phyloP scores from a whole-genome alignment of 1,284 basidiomycete genomes.

The Ustilago loliicola region DNA sequence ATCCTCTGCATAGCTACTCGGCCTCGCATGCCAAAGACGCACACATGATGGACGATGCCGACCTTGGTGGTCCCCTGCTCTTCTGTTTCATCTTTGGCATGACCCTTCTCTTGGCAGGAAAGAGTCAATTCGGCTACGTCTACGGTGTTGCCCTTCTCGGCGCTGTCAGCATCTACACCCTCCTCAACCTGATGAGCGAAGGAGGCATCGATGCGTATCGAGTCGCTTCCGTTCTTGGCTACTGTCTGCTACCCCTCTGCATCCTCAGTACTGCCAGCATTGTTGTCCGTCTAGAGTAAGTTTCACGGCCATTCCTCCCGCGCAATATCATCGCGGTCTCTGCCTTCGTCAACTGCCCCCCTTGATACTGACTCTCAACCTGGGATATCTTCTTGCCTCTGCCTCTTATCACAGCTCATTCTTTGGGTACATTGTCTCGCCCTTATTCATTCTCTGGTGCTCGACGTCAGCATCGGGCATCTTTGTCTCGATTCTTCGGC shows the following conservation, averaged over 20 bases:
- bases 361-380: not conserved
- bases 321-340: not conserved
- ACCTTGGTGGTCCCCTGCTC: constrained; percentile 93
- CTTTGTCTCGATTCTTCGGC: constrained; percentile 67
- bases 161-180: constrained; percentile 90
- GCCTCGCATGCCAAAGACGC: constrained; percentile 75
- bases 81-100: constrained; percentile 83
- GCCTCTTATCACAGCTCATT: constrained; percentile 30
- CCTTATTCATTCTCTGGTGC: constrained; percentile 69
- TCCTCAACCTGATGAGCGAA: constrained; percentile 97
- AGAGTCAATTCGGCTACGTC: constrained; percentile 98
- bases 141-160: constrained; percentile 97
- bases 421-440: constrained; percentile 64
- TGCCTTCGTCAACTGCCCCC: not conserved
- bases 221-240: constrained; percentile 94
- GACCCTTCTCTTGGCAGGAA: constrained; percentile 82
- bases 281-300: constrained; percentile 87
- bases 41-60: constrained; percentile 99
- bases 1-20: constrained; percentile 83
- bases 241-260: constrained; percentile 96
- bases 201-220: constrained; percentile 95
- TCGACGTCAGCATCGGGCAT: constrained; percentile 69
- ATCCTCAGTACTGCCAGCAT: constrained; percentile 92
- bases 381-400: not conserved
- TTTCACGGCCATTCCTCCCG: constrained; percentile 51